Evolutionary conservation across 2,329 filamentous ascomycete species (phyloP), one percentile per base, ranked within the genome.

Genomic region (Fulvia fulva): DNA sequence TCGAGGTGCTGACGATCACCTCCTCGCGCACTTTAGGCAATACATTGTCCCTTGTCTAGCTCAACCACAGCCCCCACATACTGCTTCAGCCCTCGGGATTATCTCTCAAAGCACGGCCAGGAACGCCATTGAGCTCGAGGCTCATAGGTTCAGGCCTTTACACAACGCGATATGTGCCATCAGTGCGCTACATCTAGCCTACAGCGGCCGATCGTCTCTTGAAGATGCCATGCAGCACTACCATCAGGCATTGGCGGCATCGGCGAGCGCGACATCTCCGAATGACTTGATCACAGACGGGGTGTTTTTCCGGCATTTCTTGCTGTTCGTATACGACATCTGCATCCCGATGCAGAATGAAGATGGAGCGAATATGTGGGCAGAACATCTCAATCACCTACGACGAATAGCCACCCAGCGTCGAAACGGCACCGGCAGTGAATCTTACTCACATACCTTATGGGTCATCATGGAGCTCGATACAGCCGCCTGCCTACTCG

Each of bases 141-240:
- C 81, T 28, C 70, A 69, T 32, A 74, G 66, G 22, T 84, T 83
- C 64, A 76, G 76, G 65, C 81, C 81, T 30, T 75, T 84, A 55
- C 78, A 80, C 51, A 79, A 84, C 66, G 81, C 82, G 7, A 83
- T 85, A 62, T 82, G 83, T 74, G 81, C 82, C 4, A 70, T 85
- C n/a, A 80, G 80, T 23, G 80, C 80, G 19, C 74, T 83, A 45
- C 81, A 80, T 64, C 72, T 82, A 45, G 76, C 77, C 22, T 75
- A 78, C 53, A 77, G 74, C 62, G 75, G 77, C 30, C 75, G 73
- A 26, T 73, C 75, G 26, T 66, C 67, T 7, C 74, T 76, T 53
- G 73, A 82, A 57, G 76, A 80, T 63, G 78, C 79, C 11, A 70
- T 82, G 49, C 78, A 82, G 60, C 80, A 83, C 64, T 83, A 84